Evolutionary conservation across 2,329 filamentous ascomycete genomes (phyloP), one percentile per base, ranked within the genome.

Genomic region (Triangularia verruculosa): DNA sequence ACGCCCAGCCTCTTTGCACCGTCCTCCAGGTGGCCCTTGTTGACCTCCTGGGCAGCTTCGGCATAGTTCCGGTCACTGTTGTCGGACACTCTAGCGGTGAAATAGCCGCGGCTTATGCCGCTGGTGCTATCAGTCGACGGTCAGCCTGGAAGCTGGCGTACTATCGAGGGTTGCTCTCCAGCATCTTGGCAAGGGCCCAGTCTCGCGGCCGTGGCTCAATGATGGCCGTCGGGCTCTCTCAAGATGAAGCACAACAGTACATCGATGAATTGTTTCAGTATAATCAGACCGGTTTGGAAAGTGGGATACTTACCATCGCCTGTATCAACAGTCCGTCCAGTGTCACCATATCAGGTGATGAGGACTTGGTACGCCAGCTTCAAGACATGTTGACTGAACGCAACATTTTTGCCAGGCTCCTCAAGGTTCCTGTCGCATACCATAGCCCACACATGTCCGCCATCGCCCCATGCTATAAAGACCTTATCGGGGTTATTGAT

Each of bases 21-120:
- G 73, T 69, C 1, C 12, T 78, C 0, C 77, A 78, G 39, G 60
- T 78, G 7, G 76, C 71, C 0, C 66, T 78, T 2, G 70, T 78
- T 1, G 73, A 76, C 9, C 70, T 78, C 0, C 62, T 78, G 0
- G 53, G 59, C 11, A 70, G 65, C 3, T 72, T 72, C 30, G 69
- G 66, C 5, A 53, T 77, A 3, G 39, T 57, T 2, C 73, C 74
- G 0, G 61, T 61, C 0, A 71, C 70, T 0, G 73, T 76, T 0
- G 61, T 76, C 0, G 75, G 76, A 0, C 75, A 77, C 58, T 78
- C 76, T 0, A 73, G 70, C 0, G 76, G 77, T 7, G 77, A 78
- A 34, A 76, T 78, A 32, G 76, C 75, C 0, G 76, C 76, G 1
- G 76, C 75, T 3, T 69, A 64, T 27, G 68, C 73, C 3, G 63